These are phyloP conservation scores for Nicotiana tomentosiformis DNA, from an alignment of 257 asterid species.

Conservation along the genomic window DNA sequence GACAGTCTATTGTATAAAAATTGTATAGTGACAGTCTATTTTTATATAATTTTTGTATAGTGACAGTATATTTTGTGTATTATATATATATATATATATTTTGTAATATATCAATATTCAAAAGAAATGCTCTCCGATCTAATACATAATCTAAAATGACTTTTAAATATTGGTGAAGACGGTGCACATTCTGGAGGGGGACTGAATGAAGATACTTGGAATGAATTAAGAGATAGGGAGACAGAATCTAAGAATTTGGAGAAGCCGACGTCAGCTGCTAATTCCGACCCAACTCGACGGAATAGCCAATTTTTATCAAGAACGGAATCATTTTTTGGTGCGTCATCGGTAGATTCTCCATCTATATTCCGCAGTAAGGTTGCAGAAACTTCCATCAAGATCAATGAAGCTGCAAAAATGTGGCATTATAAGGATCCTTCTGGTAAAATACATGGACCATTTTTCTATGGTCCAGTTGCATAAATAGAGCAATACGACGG, in stretches of 20 bases:
- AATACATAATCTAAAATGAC: too few relatives aligned
- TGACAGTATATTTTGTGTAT: too few relatives aligned
- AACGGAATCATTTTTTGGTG: conserved; percentile 40
- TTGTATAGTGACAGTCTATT: too few relatives aligned
- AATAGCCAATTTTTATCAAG: conserved; percentile 29
- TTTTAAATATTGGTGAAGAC: conserved; percentile 9
- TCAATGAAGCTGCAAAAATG: conserved; percentile 76
- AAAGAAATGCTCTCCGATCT: too few relatives aligned
- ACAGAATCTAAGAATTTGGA: conserved; percentile 34
- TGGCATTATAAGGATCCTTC: conserved; percentile 93
- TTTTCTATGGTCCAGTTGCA: conserved; percentile 76
- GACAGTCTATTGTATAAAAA: too few relatives aligned
- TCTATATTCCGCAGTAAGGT: conserved; percentile 32
- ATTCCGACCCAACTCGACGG: conserved; percentile 38
- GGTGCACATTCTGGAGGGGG: conserved; percentile 36
- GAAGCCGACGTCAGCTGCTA: conserved; percentile 28
- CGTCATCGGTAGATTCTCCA: conserved; percentile 30
- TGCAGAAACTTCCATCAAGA: conserved; percentile 41
- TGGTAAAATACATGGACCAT: conserved; percentile 95
- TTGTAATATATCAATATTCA: too few relatives aligned
- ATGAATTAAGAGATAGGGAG: conserved; percentile 47
- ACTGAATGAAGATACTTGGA: conserved; percentile 50
- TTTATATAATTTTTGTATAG: too few relatives aligned
- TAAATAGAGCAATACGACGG: conserved; percentile 62
- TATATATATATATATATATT: too few relatives aligned